Conservation (phyloP, 768 basidiomycete genomes). For the Ramaria rubella region DNA sequence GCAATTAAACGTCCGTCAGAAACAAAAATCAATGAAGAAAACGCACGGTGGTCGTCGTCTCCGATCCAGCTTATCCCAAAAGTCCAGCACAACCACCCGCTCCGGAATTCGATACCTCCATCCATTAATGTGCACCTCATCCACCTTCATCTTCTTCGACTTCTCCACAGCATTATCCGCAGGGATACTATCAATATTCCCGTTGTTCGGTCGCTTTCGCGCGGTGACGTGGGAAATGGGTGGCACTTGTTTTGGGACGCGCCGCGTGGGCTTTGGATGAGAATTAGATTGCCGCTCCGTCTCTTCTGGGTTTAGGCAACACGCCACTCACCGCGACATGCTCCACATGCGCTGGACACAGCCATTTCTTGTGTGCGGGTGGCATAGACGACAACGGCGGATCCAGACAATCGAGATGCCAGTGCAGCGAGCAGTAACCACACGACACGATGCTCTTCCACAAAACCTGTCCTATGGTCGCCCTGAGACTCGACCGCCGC, state of each 20-base stretch:
- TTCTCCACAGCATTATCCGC: constrained; percentile 44
- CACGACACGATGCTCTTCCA: constrained; percentile 84
- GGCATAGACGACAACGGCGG: constrained; percentile 87
- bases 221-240: constrained; percentile 69
- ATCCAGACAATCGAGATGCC: constrained; percentile 95
- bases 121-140: constrained; percentile 83
- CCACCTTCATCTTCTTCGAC: constrained; percentile 49
- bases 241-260: constrained; percentile 66
- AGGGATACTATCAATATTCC: constrained; percentile 82
- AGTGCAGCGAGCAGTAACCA: constrained; percentile 90
- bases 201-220: constrained; percentile 76
- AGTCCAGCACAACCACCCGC: constrained; percentile 84
- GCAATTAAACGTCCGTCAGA: constrained; percentile 18
- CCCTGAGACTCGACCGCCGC: not conserved
- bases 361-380: constrained; percentile 87
- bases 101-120: constrained; percentile 92
- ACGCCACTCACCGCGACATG: constrained; percentile 59
- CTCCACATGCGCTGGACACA: constrained; percentile 98
- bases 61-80: constrained; percentile 77
- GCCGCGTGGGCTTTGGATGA: constrained; percentile 58
- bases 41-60: constrained; percentile 36
- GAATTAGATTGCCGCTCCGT: too few relatives aligned
- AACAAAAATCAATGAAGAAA: not conserved
- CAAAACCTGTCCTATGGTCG: constrained; percentile 9
- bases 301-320: not conserved